Evolutionary conservation across 805 yeast genomes (phyloP), one percentile per base, ranked within the genome.

Genomic region (Henningerozyma blattae): DNA sequence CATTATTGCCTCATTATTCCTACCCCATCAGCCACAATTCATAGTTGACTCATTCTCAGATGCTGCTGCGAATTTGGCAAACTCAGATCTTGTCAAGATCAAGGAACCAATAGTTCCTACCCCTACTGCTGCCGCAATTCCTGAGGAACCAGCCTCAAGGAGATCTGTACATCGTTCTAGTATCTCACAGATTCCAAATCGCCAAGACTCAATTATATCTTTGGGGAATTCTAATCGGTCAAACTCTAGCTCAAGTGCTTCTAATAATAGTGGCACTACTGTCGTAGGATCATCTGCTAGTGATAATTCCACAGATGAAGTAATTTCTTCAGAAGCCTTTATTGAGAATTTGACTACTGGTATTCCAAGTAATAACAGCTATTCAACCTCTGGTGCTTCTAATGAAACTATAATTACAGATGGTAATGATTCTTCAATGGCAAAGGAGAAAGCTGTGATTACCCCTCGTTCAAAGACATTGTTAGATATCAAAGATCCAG

Each of bases 1-100:
- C 18, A 71, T 76, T 28, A 70, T 80, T 20, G 86, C 82, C 12
- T 75, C 89, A 13, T 59, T 80, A 73, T 78, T 79, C 45, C 60
- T 80, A 31, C 91, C 91, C 2, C 75, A 75, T 46, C 76, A 85
- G 3, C 85, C 79, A n/a, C 82, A 78, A 42, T 62, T 64, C 43
- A 60, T 61, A 40, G 44, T 61, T 26, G 47, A 56, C n/a, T 53
- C 54, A 5, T 37, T 45, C 15, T 38, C 42, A 5, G 44, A 44
- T 7, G 54, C 48, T 31, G 57, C 67, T 32, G 60, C 56, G n/a
- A 54, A 49, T 15, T 41, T 58, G 27, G 50, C 49, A 2, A 52
- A 52, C 28, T 44, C 53, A 2, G 40, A 43, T 19, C 34, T 50
- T 25, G 54, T 50, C 12, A 43, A 48, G 24, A 40, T 49, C 10